Evolutionary conservation across 2,329 filamentous ascomycete species (phyloP).

Genomic region (Alternaria incomplexa): DNA sequence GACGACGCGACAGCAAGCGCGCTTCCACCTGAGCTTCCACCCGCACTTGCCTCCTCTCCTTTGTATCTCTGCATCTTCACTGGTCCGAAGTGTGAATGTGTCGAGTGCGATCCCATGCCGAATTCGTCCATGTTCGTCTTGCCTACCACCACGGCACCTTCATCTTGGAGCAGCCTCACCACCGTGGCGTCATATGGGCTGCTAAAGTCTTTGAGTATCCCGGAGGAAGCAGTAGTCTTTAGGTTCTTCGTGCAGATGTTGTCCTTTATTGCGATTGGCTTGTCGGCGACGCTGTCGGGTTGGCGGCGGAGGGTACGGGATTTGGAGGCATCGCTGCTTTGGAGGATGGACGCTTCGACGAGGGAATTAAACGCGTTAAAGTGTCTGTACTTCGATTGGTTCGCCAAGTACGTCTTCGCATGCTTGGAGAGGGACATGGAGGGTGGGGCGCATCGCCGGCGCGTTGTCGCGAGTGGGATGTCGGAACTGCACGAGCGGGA

Average conservation of each 20-base stretch:
- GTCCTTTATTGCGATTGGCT: conserved; percentile 57
- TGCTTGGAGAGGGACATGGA: conserved; percentile 49
- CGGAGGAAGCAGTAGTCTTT: conserved; percentile 81
- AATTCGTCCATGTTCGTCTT: conserved; percentile 97
- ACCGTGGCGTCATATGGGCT: conserved; percentile 87
- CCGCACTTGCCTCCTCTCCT: conserved; percentile 47
- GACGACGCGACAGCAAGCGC: conserved; percentile 78
- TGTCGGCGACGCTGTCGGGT: conserved; percentile 27
- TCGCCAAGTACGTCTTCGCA: conserved; percentile 44
- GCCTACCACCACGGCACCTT: conserved; percentile 69
- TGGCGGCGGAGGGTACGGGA: neutral
- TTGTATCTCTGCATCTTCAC: conserved; percentile 59
- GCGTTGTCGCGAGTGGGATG: conserved; percentile 14
- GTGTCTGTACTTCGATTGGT: conserved; percentile 37
- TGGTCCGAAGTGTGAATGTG: conserved; percentile 69
- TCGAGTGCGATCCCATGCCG: conserved; percentile 88
- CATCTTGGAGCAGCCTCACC: conserved; percentile 68
- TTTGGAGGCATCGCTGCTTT: conserved; percentile 26
- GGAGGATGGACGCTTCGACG: conserved; percentile 25
- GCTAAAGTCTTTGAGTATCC: conserved; percentile 69
- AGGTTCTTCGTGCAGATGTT: conserved; percentile 56
- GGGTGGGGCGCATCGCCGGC: conserved; percentile 30
- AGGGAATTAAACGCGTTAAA: conserved; percentile 50
- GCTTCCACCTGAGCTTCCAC: conserved; percentile 84
- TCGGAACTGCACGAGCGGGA: conserved; percentile 12